A percentile compares a stretch with the other conserved stretches of the same genome.
phyloP scores from a whole-genome alignment of 352 stramenopile genomes.

The Phytopythium mirpurense region DNA sequence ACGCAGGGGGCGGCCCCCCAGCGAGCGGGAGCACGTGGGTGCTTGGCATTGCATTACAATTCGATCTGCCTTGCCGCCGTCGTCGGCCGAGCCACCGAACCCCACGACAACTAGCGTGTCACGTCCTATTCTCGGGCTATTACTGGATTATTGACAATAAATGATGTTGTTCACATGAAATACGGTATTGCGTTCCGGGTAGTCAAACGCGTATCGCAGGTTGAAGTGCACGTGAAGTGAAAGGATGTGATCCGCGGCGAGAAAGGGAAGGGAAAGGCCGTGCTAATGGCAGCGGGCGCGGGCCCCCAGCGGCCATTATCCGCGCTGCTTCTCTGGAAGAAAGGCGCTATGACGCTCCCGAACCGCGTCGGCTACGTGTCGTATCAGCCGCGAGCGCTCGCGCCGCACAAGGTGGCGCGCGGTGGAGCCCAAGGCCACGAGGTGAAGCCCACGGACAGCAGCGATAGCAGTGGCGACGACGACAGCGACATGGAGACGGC shows the following conservation, averaged over 20 bases:
- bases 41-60: constrained; percentile 9
- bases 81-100: background rate
- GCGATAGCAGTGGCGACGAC: background rate
- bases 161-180: background rate
- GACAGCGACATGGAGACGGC: background rate
- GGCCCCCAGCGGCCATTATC: constrained; percentile 7
- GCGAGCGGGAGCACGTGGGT: constrained; percentile 9
- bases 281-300: background rate
- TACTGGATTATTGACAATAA: background rate
- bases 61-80: background rate
- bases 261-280: constrained; percentile 1
- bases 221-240: no score
- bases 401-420: constrained; percentile 4
- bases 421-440: background rate
- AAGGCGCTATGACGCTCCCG: constrained; percentile 47
- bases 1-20: constrained; percentile 9
- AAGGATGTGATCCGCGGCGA: no score
- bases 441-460: background rate
- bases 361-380: constrained; percentile 49
- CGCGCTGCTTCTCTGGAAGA: background rate
- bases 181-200: no score
- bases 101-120: background rate
- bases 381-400: no score
- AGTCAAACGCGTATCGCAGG: background rate
- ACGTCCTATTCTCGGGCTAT: background rate